Evolutionary conservation across 2,329 filamentous ascomycete species (phyloP).

Genomic region (Phaeophleospora eucalypticola): DNA sequence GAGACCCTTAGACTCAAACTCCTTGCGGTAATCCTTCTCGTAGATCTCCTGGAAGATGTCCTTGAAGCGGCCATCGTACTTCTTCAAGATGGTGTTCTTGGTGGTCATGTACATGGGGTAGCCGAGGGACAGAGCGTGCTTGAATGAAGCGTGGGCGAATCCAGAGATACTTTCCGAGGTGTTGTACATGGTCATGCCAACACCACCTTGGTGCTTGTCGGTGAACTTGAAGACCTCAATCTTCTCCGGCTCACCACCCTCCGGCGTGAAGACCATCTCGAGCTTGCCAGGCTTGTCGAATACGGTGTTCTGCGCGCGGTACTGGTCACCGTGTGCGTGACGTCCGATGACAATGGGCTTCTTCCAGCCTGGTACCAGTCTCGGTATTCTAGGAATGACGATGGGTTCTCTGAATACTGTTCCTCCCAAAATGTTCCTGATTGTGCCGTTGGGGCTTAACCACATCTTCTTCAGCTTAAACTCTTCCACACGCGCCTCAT

Average conservation of each 20-base stretch:
- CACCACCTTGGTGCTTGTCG: constrained; percentile 65
- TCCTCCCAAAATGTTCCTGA: constrained; percentile 70
- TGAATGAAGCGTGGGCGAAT: constrained; percentile 95
- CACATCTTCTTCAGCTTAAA: constrained; percentile 99
- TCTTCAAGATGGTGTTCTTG: constrained; percentile 99
- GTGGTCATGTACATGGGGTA: constrained; percentile 99
- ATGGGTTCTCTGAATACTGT: constrained; percentile 99
- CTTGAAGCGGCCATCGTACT: constrained; percentile 98
- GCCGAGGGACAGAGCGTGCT: constrained; percentile 81
- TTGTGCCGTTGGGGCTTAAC: constrained; percentile 93
- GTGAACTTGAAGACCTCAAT: constrained; percentile 90
- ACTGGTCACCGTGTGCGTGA: constrained; percentile 98
- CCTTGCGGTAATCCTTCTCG: constrained; percentile 76
- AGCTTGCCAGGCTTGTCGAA: constrained; percentile 80
- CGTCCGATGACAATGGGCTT: constrained; percentile 98
- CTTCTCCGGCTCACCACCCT: constrained; percentile 72
- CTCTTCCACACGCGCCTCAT: constrained; percentile 93
- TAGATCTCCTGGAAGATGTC: constrained; percentile 99
- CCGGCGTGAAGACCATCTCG: constrained; percentile 89
- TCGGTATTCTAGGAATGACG: constrained; percentile 87
- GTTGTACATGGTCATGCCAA: constrained; percentile 97
- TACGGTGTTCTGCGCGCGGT: constrained; percentile 90
- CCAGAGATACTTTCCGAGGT: constrained; percentile 91
- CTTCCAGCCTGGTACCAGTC: constrained; percentile 94
- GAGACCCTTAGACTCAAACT: constrained; percentile 87